Conservation (phyloP, 306 rosid species). For the Fagus sylvatica region DNA sequence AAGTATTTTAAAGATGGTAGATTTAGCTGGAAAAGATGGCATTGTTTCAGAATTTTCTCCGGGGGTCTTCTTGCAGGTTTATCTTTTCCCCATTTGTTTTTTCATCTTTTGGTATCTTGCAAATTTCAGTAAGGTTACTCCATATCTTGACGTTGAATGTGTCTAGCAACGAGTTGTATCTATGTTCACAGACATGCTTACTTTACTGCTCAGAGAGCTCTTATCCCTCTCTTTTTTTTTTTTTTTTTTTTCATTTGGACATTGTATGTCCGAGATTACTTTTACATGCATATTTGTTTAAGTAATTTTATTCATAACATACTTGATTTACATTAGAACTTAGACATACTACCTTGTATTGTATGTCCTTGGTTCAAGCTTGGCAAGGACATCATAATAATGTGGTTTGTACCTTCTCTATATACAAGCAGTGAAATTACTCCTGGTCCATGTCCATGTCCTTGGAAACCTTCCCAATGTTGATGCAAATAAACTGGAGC, state of each 20-base stretch:
- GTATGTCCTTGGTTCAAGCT: neutral
- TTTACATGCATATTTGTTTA: neutral
- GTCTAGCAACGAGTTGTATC: neutral
- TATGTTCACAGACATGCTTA: neutral
- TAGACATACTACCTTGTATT: neutral
- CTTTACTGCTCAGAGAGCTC: neutral
- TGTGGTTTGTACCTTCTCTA: neutral
- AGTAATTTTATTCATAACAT: neutral
- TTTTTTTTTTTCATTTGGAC: neutral
- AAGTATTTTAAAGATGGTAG: slow-evolving; percentile 62
- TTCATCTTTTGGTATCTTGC: slow-evolving; percentile 9
- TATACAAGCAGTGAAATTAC: neutral
- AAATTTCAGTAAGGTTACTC: slow-evolving; percentile 9
- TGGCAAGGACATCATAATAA: neutral
- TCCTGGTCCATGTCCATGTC: neutral
- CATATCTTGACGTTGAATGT: slow-evolving; percentile 21
- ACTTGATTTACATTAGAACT: neutral
- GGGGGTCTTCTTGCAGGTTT: slow-evolving; percentile 94
- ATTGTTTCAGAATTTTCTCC: slow-evolving; percentile 80
- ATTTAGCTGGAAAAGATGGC: slow-evolving; percentile 84
- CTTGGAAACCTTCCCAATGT: neutral
- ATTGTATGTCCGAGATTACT: neutral
- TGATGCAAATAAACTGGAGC: neutral
- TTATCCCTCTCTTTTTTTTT: neutral
- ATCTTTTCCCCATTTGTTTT: slow-evolving; percentile 7